Percentiles rank a stretch among this genome's conserved stretches.
Conservation (phyloP, 208 protist species). For the Crithidia thermophila region DNA sequence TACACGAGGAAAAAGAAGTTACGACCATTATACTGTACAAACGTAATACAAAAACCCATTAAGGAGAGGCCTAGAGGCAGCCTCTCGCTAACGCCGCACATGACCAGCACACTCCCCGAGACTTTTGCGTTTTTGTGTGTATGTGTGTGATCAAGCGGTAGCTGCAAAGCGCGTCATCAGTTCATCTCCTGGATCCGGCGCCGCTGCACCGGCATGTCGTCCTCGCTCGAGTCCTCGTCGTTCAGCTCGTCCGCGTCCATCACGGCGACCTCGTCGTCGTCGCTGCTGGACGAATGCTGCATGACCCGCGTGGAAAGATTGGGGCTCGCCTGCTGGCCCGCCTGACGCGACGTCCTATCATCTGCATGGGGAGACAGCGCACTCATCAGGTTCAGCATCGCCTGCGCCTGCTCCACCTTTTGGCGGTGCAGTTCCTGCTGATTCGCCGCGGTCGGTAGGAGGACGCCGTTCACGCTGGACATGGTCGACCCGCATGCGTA, state of each 20-base stretch:
- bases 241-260: slow-evolving; percentile 75
- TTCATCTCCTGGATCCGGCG: slow-evolving; percentile 59
- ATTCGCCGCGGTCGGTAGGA: slow-evolving; percentile 67
- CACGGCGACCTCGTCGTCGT: slow-evolving; percentile 55
- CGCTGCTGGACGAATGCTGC: slow-evolving; percentile 4
- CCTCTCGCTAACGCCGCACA: no score
- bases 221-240: slow-evolving; percentile 63
- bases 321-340: neutral
- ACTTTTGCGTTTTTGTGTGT: no score
- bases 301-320: slow-evolving; percentile 6
- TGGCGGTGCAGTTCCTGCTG: slow-evolving; percentile 48
- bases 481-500: slow-evolving; percentile 72
- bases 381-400: slow-evolving; percentile 68
- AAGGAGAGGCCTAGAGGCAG: no score
- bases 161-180: slow-evolving; percentile 14
- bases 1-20: no score
- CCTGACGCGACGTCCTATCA: neutral
- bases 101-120: no score
- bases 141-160: no score
- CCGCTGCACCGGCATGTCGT: slow-evolving; percentile 24
- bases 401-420: slow-evolving; percentile 71
- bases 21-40: no score
- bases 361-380: slow-evolving; percentile 41
- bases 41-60: no score
- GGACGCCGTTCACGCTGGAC: slow-evolving; percentile 35